phyloP scores from a whole-genome alignment of 2,329 filamentous ascomycete species.

The Dothistroma septosporum region DNA sequence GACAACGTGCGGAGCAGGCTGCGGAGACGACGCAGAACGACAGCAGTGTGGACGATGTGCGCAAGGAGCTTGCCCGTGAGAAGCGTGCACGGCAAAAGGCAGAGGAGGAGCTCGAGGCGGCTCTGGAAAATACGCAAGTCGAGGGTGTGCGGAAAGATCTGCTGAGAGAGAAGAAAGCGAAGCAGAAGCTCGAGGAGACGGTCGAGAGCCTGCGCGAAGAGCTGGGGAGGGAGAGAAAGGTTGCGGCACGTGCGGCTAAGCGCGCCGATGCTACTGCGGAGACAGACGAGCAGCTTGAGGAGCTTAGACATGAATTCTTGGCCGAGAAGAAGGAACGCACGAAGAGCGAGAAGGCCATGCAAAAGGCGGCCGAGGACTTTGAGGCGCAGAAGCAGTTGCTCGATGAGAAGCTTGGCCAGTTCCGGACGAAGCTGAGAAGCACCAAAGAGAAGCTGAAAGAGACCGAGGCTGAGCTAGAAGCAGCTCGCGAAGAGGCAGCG shows the following conservation, averaged over 20 bases:
- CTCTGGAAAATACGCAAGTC: constrained; percentile 34
- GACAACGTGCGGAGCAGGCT: constrained; percentile 40
- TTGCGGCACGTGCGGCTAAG: constrained; percentile 37
- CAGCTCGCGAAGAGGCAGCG: constrained; percentile 37
- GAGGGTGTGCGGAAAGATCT: constrained; percentile 34
- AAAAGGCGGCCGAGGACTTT: constrained; percentile 57
- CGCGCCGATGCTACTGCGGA: constrained; percentile 41
- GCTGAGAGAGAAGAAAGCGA: constrained; percentile 32
- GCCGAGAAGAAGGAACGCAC: constrained; percentile 51
- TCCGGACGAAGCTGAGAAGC: constrained; percentile 65
- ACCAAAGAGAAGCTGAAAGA: constrained; percentile 71
- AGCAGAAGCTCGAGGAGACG: constrained; percentile 35
- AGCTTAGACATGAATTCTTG: constrained; percentile 48
- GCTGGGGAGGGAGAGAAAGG: constrained; percentile 33
- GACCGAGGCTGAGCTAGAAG: constrained; percentile 49
- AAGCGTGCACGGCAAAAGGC: constrained; percentile 32
- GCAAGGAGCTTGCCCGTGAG: constrained; percentile 33
- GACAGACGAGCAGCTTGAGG: constrained; percentile 43
- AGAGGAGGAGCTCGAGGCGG: constrained; percentile 36
- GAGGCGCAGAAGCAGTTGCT: constrained; percentile 61
- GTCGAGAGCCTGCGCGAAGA: constrained; percentile 33
- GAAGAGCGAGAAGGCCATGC: constrained; percentile 50
- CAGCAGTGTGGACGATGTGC: constrained; percentile 32
- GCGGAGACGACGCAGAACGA: constrained; percentile 31
- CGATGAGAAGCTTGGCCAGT: constrained; percentile 65